phyloP scores from a whole-genome alignment of 2,329 filamentous ascomycete genomes.

The Curvularia sp. region DNA sequence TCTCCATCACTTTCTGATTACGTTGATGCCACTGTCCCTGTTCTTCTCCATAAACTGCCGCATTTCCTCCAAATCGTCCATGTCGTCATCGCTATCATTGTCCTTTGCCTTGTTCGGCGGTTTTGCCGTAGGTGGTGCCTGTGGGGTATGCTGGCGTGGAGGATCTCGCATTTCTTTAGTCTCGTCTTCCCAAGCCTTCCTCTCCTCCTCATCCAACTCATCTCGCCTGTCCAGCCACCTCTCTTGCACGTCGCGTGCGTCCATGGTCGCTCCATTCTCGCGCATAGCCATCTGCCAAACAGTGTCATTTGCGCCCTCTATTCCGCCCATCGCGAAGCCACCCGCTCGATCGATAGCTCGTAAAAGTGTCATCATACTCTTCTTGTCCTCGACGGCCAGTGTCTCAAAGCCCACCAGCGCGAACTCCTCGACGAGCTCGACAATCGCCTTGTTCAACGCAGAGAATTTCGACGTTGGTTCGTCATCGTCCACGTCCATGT shows the following conservation, averaged over 20 bases:
- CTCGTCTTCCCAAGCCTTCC: constrained; percentile 77
- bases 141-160: constrained; percentile 17
- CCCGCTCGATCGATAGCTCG: constrained; percentile 89
- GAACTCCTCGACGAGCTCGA: constrained; percentile 87
- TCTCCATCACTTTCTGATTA: constrained; percentile 64
- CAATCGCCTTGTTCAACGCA: constrained; percentile 83
- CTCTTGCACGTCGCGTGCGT: constrained; percentile 90
- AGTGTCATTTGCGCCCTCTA: constrained; percentile 91
- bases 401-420: constrained; percentile 91
- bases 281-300: constrained; percentile 98
- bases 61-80: constrained; percentile 52
- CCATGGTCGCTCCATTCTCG: constrained; percentile 71
- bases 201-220: constrained; percentile 82
- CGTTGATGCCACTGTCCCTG: constrained; percentile 71
- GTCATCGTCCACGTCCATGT: constrained; percentile 59
- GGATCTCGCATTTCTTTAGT: constrained; percentile 57
- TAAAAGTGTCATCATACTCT: constrained; percentile 92
- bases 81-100: constrained; percentile 41
- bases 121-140: constrained; percentile 9
- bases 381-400: constrained; percentile 93
- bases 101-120: constrained; percentile 15
- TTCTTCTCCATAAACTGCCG: constrained; percentile 47
- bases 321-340: constrained; percentile 89
- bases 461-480: constrained; percentile 70
- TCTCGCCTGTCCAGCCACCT: constrained; percentile 92